Base-by-base conservation (phyloP, 139 green algal species). In the Chlorella sp. region DNA sequence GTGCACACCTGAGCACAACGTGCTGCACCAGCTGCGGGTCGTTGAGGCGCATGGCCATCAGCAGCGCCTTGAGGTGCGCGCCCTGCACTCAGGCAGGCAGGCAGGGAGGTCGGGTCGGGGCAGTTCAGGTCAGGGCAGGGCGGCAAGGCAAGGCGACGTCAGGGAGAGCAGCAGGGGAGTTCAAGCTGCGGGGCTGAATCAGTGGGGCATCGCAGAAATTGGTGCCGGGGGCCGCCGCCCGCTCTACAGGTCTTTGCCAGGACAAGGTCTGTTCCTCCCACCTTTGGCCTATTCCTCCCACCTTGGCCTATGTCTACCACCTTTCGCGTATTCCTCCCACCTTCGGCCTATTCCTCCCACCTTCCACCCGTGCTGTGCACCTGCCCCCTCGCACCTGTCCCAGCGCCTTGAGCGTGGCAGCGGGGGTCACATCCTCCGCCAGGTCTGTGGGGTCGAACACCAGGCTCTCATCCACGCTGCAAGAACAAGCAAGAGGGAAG, bases 381-480 rank as follows among this genome's bases (percentile, higher is more conserved):
- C 76, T 16, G 30, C 18, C 87, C 3, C 36, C 57, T 30, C 40
- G 12, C 30, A 68, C 79, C 48, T 61, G 79, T 4, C 77, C 88
- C 75, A 98, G 89, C 53, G 93, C 93, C 73, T 66, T 81, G 82
- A 90, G 68, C 42, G 88, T 94, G 21, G 95, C 94, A 5, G 85
- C 93, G 2, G 98, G 97, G 5, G 98, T 99, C 15, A 99, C 91
- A 77, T 98, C 96, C 91, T 98, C 94, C 19, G 95, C 95, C 30
- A 99, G 93, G 92, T 99, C 97, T 0, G 96, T 98, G 2, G 98
- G 98, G 90, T 99, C 97, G 89, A 99, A 99, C n/a, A 95, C 85
- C 61, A 96, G 19, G 37, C 88, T 92, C 14, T 95, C 91, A 90
- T 99, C 98, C 60, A 97, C 89, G 60, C 91, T 91, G 84, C 66